Conservation (phyloP, 2,329 filamentous ascomycete species). For the Trichothecium sympodiale region DNA sequence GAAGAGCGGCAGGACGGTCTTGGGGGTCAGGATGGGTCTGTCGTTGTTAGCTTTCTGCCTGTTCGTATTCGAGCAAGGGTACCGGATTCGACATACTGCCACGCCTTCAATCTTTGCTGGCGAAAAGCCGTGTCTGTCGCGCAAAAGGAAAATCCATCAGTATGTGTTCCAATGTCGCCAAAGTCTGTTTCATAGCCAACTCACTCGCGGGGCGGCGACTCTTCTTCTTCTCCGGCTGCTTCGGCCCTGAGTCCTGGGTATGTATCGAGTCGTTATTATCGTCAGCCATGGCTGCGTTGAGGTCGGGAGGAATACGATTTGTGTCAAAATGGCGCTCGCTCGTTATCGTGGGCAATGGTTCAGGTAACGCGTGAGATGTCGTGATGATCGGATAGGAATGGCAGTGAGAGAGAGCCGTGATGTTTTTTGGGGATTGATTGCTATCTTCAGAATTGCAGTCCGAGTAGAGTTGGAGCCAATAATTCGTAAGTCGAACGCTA, state of each 20-base stretch:
- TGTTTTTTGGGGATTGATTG: background rate
- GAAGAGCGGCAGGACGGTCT: slow-evolving; percentile 85
- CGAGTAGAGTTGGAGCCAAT: no score
- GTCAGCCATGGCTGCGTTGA: slow-evolving; percentile 32
- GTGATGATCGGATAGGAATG: background rate
- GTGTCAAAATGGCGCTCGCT: background rate
- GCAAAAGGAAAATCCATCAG: background rate
- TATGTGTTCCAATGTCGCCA: background rate
- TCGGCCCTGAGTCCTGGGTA: slow-evolving; percentile 40
- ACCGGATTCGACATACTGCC: slow-evolving; percentile 61
- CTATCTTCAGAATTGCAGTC: no score
- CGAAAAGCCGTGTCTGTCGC: slow-evolving; percentile 81
- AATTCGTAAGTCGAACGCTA: no score
- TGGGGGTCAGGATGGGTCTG: slow-evolving; percentile 88
- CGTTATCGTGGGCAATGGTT: background rate
- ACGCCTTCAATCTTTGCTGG: slow-evolving; percentile 94
- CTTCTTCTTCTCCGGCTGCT: slow-evolving; percentile 67
- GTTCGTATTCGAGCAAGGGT: background rate
- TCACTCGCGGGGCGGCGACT: slow-evolving; percentile 83
- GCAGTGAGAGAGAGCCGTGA: background rate
- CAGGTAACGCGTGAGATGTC: background rate
- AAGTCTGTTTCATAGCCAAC: slow-evolving; percentile 12
- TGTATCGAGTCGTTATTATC: slow-evolving; percentile 41
- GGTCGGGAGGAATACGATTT: slow-evolving; percentile 7
- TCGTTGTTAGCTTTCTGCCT: slow-evolving; percentile 24